A percentile compares a stretch with the other conserved stretches of the same genome.
phyloP scores from a whole-genome alignment of 2,329 filamentous ascomycete genomes.

The Emergomyces orientalis region DNA sequence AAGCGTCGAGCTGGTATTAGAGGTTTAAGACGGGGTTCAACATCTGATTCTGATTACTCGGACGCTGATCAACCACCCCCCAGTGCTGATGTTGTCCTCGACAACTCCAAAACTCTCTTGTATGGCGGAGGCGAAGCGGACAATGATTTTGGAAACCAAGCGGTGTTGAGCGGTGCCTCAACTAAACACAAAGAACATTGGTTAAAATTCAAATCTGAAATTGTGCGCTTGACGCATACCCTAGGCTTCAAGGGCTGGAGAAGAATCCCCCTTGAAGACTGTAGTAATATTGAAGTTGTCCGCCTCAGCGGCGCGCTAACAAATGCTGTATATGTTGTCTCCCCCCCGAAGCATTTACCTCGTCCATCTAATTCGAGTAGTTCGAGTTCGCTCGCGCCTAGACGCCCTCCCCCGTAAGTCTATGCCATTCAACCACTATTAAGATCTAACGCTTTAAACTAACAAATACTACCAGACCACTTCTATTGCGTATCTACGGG shows the following conservation, averaged over 20 bases:
- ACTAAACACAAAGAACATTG: constrained; percentile 68
- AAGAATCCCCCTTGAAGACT: constrained; percentile 51
- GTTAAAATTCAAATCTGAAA: constrained; percentile 83
- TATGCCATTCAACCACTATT: background rate
- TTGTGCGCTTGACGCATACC: constrained; percentile 80
- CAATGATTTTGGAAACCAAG: constrained; percentile 28
- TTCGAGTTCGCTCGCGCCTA: constrained; percentile 30
- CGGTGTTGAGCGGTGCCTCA: constrained; percentile 37
- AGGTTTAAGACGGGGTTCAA: constrained; percentile 41
- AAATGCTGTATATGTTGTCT: constrained; percentile 92
- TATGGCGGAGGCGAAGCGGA: constrained; percentile 53
- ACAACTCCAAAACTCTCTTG: constrained; percentile 81
- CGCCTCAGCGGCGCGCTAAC: constrained; percentile 76
- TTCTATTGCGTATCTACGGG: constrained; percentile 85
- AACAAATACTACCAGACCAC: constrained; percentile 44
- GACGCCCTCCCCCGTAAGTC: constrained; percentile 46
- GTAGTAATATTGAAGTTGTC: constrained; percentile 37
- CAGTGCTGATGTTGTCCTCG: constrained; percentile 70
- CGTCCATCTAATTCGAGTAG: constrained; percentile 32
- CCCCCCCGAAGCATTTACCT: constrained; percentile 59
- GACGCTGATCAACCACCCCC: constrained; percentile 80
- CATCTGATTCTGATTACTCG: constrained; percentile 75
- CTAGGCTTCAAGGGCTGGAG: constrained; percentile 87
- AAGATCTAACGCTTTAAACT: background rate
- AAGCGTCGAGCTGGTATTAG: constrained; percentile 25